phyloP scores from a whole-genome alignment of 1,284 basidiomycete genomes.

The Tremellales sp. region DNA sequence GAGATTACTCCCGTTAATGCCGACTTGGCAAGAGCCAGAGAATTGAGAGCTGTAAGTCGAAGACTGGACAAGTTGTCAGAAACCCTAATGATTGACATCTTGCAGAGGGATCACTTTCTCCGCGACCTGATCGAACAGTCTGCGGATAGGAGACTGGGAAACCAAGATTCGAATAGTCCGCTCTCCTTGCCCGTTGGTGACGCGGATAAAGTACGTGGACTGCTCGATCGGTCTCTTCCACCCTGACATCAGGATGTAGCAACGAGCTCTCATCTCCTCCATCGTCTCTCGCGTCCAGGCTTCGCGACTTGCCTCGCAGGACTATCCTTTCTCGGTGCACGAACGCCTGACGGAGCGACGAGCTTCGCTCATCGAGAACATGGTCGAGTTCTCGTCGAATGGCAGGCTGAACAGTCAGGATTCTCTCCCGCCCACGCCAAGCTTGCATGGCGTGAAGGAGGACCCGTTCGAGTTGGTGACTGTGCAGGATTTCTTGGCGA shows the following conservation, averaged over 20 bases:
- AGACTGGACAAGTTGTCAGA: not conserved
- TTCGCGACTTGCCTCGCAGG: conserved; percentile 24
- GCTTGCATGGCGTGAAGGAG: not conserved
- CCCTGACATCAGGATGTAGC: conserved; percentile 5
- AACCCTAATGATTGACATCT: not conserved
- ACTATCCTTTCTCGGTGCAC: conserved; percentile 20
- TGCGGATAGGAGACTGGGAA: conserved; percentile 14
- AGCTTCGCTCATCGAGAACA: conserved; percentile 16
- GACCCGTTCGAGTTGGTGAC: conserved; percentile 31
- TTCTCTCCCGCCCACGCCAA: conserved; percentile 22
- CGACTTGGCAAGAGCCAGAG: conserved; percentile 27
- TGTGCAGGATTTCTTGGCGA: conserved; percentile 25
- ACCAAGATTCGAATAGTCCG: conserved; percentile 20
- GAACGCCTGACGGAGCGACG: conserved; percentile 12
- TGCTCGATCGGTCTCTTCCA: not conserved
- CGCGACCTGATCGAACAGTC: conserved; percentile 24
- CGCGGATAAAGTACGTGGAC: not conserved
- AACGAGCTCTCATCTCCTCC: conserved; percentile 18
- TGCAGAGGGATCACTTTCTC: conserved; percentile 23
- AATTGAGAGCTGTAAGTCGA: conserved; percentile 26
- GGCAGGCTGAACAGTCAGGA: conserved; percentile 31
- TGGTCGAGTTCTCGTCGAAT: conserved; percentile 21
- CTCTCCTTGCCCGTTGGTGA: not conserved
- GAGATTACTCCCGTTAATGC: conserved; percentile 15
- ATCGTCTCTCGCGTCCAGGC: conserved; percentile 12